Conservation (phyloP, 805 yeast genomes). For the Isabelozyma pseudorhagii region DNA sequence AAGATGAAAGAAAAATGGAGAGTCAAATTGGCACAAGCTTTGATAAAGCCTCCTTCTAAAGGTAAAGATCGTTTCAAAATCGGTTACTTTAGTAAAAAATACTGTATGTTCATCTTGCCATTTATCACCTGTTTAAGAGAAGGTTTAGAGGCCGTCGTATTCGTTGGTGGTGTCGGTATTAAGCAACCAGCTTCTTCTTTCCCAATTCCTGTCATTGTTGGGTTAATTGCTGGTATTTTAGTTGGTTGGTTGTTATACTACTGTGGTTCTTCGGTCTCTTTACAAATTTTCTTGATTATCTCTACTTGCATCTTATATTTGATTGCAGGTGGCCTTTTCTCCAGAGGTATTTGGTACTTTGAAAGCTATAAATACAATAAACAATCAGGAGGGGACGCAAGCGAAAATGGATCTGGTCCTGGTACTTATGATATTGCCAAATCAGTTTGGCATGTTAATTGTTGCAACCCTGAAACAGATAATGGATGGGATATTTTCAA, state of each 20-base stretch:
- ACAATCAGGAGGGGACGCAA: constrained; percentile 89
- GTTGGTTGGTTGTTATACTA: constrained; percentile 74
- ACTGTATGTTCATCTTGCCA: constrained; percentile 86
- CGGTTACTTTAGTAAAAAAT: constrained; percentile 50
- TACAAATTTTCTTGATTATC: constrained; percentile 80
- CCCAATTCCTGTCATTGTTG: constrained; percentile 91
- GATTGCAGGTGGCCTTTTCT: constrained; percentile 88
- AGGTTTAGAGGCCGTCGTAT: constrained; percentile 63
- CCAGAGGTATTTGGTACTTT: constrained; percentile 90
- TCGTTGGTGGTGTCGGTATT: constrained; percentile 45
- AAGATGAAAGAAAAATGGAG: constrained; percentile 98
- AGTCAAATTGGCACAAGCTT: constrained; percentile 84
- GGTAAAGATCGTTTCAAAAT: constrained; percentile 45
- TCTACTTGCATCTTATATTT: constrained; percentile 88
- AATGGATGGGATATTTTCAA: constrained; percentile 98
- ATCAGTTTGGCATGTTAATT: constrained; percentile 94
- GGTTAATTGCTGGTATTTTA: constrained; percentile 71
- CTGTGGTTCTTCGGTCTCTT: constrained; percentile 78
- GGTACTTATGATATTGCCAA: constrained; percentile 84
- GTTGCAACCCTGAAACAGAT: constrained; percentile 90
- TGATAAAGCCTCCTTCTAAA: constrained; percentile 55
- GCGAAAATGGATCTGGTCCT: constrained; percentile 90
- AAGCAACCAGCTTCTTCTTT: constrained; percentile 50
- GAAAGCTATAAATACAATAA: constrained; percentile 63
- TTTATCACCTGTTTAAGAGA: constrained; percentile 91